These are phyloP conservation scores for Botrytis fragariae DNA, from an alignment of 2,329 filamentous ascomycete genomes.

Conservation along the genomic window DNA sequence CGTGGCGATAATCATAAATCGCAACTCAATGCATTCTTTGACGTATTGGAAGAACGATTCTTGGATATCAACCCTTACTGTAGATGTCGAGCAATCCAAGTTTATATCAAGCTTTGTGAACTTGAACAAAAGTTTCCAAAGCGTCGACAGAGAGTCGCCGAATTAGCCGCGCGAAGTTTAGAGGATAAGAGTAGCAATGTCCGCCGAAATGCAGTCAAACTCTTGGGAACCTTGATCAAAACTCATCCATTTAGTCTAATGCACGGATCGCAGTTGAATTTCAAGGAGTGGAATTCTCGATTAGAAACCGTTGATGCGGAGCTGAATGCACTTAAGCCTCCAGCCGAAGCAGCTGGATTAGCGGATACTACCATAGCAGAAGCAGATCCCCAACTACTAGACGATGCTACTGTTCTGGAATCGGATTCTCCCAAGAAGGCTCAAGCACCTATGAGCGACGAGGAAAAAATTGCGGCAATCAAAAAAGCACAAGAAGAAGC, in stretches of 20 bases:
- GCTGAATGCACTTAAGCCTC: slow-evolving; percentile 76
- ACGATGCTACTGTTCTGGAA: slow-evolving; percentile 82
- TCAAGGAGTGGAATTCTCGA: slow-evolving; percentile 80
- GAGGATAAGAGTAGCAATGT: slow-evolving; percentile 99
- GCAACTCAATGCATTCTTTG: slow-evolving; percentile 95
- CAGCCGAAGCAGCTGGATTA: slow-evolving; percentile 69
- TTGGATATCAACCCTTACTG: slow-evolving; percentile 97
- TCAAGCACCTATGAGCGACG: slow-evolving; percentile 65
- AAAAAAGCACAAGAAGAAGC: slow-evolving; percentile 83
- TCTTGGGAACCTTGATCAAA: slow-evolving; percentile 82
- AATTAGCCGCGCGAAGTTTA: slow-evolving; percentile 82
- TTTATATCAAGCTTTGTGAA: slow-evolving; percentile 87
- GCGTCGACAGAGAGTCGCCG: slow-evolving; percentile 79
- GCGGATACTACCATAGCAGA: slow-evolving; percentile 59
- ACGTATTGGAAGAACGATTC: slow-evolving; percentile 93
- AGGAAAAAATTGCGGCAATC: slow-evolving; percentile 69
- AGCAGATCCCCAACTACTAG: slow-evolving; percentile 74
- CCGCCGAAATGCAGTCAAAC: slow-evolving; percentile 88
- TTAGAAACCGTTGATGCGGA: slow-evolving; percentile 81
- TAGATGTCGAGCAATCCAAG: slow-evolving; percentile 85
- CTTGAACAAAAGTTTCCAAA: slow-evolving; percentile 97
- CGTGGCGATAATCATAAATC: slow-evolving; percentile 89
- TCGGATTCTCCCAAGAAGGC: slow-evolving; percentile 60
- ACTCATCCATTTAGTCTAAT: slow-evolving; percentile 93
- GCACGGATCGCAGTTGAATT: slow-evolving; percentile 81